These are phyloP conservation scores for Penicillium frequentans DNA, from an alignment of 2,329 filamentous ascomycete species.

Conservation along the genomic window DNA sequence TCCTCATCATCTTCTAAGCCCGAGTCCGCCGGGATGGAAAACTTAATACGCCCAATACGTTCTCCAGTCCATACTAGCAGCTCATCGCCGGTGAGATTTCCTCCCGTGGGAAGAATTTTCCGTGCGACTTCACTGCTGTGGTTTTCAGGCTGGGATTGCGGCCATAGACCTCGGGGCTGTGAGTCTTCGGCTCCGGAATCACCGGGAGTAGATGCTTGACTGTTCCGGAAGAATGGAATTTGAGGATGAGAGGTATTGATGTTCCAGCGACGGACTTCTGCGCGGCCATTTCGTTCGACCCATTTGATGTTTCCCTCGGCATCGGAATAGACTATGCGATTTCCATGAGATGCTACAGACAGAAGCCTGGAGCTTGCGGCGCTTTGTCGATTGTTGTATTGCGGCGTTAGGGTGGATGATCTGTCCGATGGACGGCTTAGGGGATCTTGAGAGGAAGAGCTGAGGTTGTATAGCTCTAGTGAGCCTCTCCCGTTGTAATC, in stretches of 20 bases:
- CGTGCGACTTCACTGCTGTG: constrained; percentile 69
- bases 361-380: constrained; percentile 78
- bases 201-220: constrained; percentile 7
- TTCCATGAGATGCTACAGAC: constrained; percentile 78
- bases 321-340: constrained; percentile 78
- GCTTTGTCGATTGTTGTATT: constrained; percentile 78
- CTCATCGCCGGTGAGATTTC: constrained; percentile 57
- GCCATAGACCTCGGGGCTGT: constrained; percentile 58
- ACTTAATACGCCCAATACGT: constrained; percentile 70
- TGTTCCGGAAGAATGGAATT: constrained; percentile 11
- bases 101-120: constrained; percentile 68
- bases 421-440: constrained; percentile 24
- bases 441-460: constrained; percentile 27
- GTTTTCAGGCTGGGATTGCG: constrained; percentile 42
- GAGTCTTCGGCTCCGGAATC: constrained; percentile 20
- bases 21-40: constrained; percentile 49
- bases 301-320: constrained; percentile 82
- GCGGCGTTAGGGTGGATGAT: constrained; percentile 26
- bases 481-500: constrained; percentile 92
- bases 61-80: constrained; percentile 88
- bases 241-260: constrained; percentile 49
- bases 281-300: constrained; percentile 79
- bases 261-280: constrained; percentile 57
- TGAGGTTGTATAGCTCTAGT: constrained; percentile 71
- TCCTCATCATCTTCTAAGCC: constrained; percentile 40